A percentile compares a stretch with the other conserved stretches of the same genome.
Conservation (phyloP, 371 early-diverging fungal species). For the Mucor racemosus region DNA sequence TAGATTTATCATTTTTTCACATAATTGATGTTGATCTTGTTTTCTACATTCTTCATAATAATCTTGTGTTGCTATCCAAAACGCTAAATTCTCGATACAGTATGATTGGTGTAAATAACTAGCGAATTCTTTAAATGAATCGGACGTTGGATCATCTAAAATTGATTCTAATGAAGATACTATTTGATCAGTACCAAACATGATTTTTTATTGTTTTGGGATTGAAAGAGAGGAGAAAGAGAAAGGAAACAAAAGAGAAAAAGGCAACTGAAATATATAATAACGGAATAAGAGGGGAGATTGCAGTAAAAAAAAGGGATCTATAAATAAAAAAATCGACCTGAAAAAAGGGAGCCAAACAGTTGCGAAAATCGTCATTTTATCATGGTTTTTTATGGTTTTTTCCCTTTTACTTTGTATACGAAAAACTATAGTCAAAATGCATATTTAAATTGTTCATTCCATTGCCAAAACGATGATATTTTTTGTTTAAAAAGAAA, state of each 20-base stretch:
- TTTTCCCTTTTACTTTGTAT: neutral
- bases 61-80: constrained; percentile 50
- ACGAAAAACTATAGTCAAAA: neutral
- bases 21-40: constrained; percentile 9
- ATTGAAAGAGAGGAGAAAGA: constrained; percentile 11
- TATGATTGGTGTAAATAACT: constrained; percentile 42
- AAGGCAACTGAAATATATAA: neutral
- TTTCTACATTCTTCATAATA: constrained; percentile 30
- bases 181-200: constrained; percentile 20
- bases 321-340: constrained; percentile 3
- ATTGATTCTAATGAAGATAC: constrained; percentile 38
- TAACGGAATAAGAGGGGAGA: constrained; percentile 10
- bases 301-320: neutral
- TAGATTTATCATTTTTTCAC: constrained; percentile 34
- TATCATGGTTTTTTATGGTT: neutral
- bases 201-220: neutral
- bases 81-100: constrained; percentile 49
- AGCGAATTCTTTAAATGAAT: constrained; percentile 43
- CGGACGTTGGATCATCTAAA: constrained; percentile 33
- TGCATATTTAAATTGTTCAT: neutral
- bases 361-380: neutral
- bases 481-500: neutral
- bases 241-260: constrained; percentile 15
- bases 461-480: neutral
- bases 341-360: constrained; percentile 2